Evolutionary conservation across 2,329 filamentous ascomycete species (phyloP), one percentile per base, ranked within the genome.

Genomic region (Cryphonectria parasitica): DNA sequence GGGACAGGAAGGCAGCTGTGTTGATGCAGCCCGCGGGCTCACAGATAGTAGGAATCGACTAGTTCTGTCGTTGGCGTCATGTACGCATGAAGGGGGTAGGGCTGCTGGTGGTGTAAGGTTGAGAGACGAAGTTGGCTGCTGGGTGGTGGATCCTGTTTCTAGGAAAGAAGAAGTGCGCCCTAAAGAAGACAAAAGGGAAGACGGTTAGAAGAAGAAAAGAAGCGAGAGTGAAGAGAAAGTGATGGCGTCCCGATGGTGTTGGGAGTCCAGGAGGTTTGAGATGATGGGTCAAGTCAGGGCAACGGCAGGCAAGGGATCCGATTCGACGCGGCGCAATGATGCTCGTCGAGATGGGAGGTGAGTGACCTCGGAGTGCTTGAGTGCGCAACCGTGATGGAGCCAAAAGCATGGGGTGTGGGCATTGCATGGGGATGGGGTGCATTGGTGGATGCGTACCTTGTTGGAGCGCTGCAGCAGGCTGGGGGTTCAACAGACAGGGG

Each of bases 1-100:
- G 28, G 68, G 71, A 74, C 75, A 77, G 76, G 76, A 76, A 76
- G 74, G 69, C 65, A 70, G 72, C 68, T 68, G 67, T 69, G 67
- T 58, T 69, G 69, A 60, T 62, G 69, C 70, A 78, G 77, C 78
- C 78, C 77, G 76, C 73, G 74, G 77, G 78, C 75, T 74, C 77
- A 78, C 52, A 74, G 69, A 73, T 75, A 74, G 62, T 73, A 74
- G 68, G 76, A 76, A 72, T 74, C 76, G 75, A 75, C 72, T 73
- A 70, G 69, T 41, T 74, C 71, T 60, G 75, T 74, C 71, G 67
- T 74, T 72, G 75, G 75, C 75, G 77, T 76, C 77, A 79, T 80
- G 77, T 78, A 78, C 73, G 73, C 74, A 71, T 61, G 66, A 67
- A 69, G 73, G 2, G 4, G 11, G 34, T 63, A 11, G n/a, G 34